Percentiles rank a stretch among this genome's conserved stretches.
Conservation (phyloP, 257 asterid genomes). For the Nicotiana paniculata region DNA sequence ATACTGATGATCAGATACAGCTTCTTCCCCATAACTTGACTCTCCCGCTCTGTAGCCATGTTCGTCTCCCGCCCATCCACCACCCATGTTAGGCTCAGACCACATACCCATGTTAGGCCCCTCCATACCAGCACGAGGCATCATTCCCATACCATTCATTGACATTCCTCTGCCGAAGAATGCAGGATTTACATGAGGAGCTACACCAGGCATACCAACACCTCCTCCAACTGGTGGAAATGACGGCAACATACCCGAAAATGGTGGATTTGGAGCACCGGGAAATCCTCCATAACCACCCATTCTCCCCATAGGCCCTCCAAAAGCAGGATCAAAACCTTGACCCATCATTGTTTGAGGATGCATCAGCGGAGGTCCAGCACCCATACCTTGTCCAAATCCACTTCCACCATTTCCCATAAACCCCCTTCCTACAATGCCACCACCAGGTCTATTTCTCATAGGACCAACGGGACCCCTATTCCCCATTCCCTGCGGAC, state of each 20-base stretch:
- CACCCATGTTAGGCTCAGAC: conserved; percentile 70
- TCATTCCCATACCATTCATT: conserved; percentile 87
- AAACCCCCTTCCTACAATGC: conserved; percentile 57
- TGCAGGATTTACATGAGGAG: conserved; percentile 96
- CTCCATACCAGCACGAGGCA: conserved; percentile 67
- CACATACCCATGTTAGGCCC: conserved; percentile 90
- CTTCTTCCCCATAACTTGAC: conserved; percentile 89
- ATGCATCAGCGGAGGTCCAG: conserved; percentile 69
- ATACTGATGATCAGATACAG: conserved; percentile 80
- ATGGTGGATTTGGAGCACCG: conserved; percentile 66
- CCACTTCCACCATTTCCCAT: conserved; percentile 59
- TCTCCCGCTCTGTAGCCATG: conserved; percentile 83
- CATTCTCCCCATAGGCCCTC: conserved; percentile 90
- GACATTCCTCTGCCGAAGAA: conserved; percentile 92
- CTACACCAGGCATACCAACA: conserved; percentile 84
- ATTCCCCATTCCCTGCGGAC: conserved; percentile 31
- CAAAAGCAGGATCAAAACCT: conserved; percentile 87
- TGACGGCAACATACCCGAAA: conserved; percentile 67
- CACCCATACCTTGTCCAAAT: conserved; percentile 73
- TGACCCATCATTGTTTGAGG: conserved; percentile 94
- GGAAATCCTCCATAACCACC: conserved; percentile 78
- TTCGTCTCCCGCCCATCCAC: conserved; percentile 88
- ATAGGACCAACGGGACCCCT: conserved; percentile 37
- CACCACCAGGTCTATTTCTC: conserved; percentile 51
- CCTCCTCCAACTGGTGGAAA: conserved; percentile 64